Percentiles rank a stretch among this genome's conserved stretches.
Evolutionary conservation across 139 green algal species (phyloP).

Genomic region (Chlamydomonas schloesseri): DNA sequence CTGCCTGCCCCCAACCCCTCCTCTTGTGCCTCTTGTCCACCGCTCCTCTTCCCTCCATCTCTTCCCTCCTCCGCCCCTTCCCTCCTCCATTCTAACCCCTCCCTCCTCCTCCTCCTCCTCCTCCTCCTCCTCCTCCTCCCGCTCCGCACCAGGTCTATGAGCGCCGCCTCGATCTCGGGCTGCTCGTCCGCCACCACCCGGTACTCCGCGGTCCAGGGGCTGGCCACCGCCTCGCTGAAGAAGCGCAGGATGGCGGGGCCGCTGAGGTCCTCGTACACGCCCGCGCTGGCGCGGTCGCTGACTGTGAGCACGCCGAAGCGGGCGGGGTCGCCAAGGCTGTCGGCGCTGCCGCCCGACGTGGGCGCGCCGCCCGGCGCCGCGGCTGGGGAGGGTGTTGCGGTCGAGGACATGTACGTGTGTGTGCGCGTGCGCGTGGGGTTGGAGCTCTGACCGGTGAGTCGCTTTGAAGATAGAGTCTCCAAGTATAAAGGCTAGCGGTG

Average conservation of each 20-base stretch:
- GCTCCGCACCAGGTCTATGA: constrained; percentile 81
- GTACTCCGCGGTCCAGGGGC: constrained; percentile 84
- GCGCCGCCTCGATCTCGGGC: constrained; percentile 78
- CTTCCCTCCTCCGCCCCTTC: too few relatives aligned
- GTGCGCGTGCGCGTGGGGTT: too few relatives aligned
- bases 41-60: too few relatives aligned
- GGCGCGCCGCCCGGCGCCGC: background rate
- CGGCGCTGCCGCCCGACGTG: constrained; percentile 36
- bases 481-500: too few relatives aligned
- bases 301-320: constrained; percentile 90
- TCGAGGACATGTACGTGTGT: background rate
- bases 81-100: background rate
- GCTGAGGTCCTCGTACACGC: constrained; percentile 87
- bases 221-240: constrained; percentile 87
- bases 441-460: too few relatives aligned
- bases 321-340: constrained; percentile 70
- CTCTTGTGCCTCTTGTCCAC: too few relatives aligned
- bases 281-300: constrained; percentile 84
- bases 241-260: constrained; percentile 91
- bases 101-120: background rate
- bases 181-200: constrained; percentile 87
- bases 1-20: too few relatives aligned
- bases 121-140: background rate
- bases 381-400: background rate
- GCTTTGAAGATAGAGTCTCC: too few relatives aligned